Evolutionary conservation across 495 filamentous ascomycete genomes (phyloP).

Genomic region (Penicillium ucsense): DNA sequence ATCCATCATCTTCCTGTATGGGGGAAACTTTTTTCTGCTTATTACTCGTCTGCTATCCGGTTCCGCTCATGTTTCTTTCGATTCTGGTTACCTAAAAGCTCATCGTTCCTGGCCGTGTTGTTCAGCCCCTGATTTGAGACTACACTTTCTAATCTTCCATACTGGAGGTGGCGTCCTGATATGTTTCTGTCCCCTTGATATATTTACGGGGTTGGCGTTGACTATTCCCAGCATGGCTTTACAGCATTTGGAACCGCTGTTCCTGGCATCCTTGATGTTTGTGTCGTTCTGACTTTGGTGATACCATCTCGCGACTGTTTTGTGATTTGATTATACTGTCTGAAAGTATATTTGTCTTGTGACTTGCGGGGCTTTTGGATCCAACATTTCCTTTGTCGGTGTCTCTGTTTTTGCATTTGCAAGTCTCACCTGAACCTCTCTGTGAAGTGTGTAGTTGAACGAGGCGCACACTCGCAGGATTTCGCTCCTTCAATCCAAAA

Average conservation of each 20-base stretch:
- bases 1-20: too few species aligned
- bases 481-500: slow-evolving; percentile 1
- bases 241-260: slow-evolving; percentile 8
- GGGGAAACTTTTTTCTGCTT: too few species aligned
- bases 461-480: background rate
- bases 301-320: slow-evolving; percentile 36
- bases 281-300: slow-evolving; percentile 29
- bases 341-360: background rate
- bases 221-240: slow-evolving; percentile 6
- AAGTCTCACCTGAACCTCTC: background rate
- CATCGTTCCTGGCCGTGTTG: too few species aligned
- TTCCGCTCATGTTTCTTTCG: too few species aligned
- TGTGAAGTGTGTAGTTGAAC: background rate
- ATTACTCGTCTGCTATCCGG: too few species aligned
- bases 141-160: too few species aligned
- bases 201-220: slow-evolving; percentile 16
- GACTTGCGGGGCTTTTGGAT: background rate
- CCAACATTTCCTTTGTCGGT: slow-evolving; percentile 1
- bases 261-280: slow-evolving; percentile 14
- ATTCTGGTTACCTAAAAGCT: too few species aligned
- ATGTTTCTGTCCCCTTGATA: background rate
- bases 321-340: background rate
- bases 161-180: slow-evolving; percentile 22
- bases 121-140: too few species aligned
- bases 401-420: background rate